Evolutionary conservation across 129 eudicot species (phyloP).

Genomic region (Escallonia herrerae): DNA sequence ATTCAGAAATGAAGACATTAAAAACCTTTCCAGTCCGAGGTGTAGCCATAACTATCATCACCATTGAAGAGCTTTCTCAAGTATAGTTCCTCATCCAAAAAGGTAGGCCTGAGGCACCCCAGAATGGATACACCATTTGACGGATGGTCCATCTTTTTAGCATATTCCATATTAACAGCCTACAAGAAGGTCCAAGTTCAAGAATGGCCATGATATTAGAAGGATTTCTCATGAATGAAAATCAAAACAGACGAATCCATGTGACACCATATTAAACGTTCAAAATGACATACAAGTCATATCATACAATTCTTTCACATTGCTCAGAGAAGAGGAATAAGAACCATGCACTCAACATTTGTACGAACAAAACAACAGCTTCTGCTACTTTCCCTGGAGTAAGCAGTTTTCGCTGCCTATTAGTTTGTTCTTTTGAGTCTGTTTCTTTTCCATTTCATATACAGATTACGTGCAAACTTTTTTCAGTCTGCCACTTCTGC

Average conservation of each 20-base stretch:
- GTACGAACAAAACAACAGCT: neutral
- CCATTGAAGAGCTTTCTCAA: conserved; percentile 42
- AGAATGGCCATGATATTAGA: neutral
- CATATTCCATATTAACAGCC: conserved; percentile 53
- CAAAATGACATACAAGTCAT: neutral
- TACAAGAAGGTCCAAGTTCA: conserved; percentile 11
- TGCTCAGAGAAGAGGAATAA: conserved; percentile 3
- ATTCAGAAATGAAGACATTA: neutral
- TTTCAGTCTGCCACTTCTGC: no score
- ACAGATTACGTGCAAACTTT: no score
- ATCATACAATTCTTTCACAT: neutral
- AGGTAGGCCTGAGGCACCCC: conserved; percentile 59
- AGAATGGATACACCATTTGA: conserved; percentile 65
- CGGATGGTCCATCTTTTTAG: conserved; percentile 59
- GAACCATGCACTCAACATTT: neutral
- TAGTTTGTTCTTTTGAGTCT: no score
- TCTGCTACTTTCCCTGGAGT: no score
- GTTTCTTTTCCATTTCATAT: no score
- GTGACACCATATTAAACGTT: neutral
- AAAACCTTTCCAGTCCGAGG: conserved; percentile 53
- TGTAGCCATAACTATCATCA: conserved; percentile 42
- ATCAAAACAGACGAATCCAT: neutral
- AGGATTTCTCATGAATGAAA: conserved; percentile 1
- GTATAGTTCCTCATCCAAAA: conserved; percentile 51
- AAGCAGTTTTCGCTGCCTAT: no score